phyloP scores from a whole-genome alignment of 1,284 basidiomycete genomes.

The Malassezia restricta region DNA sequence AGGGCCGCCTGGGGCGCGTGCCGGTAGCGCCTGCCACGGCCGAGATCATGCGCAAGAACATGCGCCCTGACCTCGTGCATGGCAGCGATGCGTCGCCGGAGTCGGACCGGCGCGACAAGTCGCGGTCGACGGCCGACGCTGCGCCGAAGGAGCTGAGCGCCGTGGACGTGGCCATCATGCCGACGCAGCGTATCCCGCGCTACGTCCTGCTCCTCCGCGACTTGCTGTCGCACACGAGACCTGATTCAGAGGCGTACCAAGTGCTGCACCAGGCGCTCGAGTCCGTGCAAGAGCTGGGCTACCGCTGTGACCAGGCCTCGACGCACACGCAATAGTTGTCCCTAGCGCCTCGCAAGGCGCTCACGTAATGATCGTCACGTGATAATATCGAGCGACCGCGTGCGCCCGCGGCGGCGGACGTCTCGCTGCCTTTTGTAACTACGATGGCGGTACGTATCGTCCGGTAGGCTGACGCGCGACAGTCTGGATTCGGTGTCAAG shows the following conservation, averaged over 20 bases:
- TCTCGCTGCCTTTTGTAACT: no score
- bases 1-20: slow-evolving; percentile 26
- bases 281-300: slow-evolving; percentile 13
- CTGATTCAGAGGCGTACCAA: slow-evolving; percentile 25
- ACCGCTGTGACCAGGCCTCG: slow-evolving; percentile 12
- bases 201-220: slow-evolving; percentile 36
- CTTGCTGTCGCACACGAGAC: slow-evolving; percentile 29
- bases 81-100: not conserved
- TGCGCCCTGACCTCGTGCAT: not conserved
- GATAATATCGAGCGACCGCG: no score
- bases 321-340: not conserved
- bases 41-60: slow-evolving; percentile 1
- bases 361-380: not conserved
- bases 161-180: slow-evolving; percentile 41
- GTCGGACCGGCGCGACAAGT: slow-evolving; percentile 5
- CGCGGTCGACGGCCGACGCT: not conserved
- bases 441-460: not conserved
- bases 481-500: slow-evolving; percentile 58
- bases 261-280: slow-evolving; percentile 7
- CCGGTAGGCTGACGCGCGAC: slow-evolving; percentile 5
- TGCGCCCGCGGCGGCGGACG: no score
- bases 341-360: not conserved
- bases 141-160: slow-evolving; percentile 26
- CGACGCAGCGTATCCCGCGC: slow-evolving; percentile 37
- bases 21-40: slow-evolving; percentile 17